Percentiles rank a stretch among this genome's conserved stretches.
phyloP scores from a whole-genome alignment of 768 basidiomycete species.

The Termitomyces sp. region DNA sequence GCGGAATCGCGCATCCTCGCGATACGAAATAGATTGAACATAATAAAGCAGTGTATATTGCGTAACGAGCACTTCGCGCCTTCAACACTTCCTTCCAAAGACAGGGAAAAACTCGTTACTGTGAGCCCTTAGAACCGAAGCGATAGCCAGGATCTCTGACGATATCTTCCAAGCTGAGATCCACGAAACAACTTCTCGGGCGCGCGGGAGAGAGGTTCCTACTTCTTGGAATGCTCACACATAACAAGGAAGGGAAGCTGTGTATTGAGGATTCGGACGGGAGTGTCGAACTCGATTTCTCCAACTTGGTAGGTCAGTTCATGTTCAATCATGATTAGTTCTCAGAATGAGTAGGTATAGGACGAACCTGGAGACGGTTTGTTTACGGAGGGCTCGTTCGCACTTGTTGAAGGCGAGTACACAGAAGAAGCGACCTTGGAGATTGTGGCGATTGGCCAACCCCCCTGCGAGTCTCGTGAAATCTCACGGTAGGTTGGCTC shows the following conservation, averaged over 20 bases:
- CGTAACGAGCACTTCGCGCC: conserved; percentile 98
- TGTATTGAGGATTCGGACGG: conserved; percentile 95
- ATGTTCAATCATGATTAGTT: conserved; percentile 8
- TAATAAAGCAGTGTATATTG: conserved; percentile 90
- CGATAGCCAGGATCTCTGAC: neutral
- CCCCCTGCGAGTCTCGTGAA: conserved; percentile 88
- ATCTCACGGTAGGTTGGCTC: conserved; percentile 58
- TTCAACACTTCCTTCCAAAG: conserved; percentile 85
- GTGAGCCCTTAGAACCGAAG: conserved; percentile 33
- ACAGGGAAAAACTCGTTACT: conserved; percentile 84
- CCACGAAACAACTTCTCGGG: conserved; percentile 93
- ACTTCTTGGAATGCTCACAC: conserved; percentile 87
- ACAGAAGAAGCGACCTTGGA: conserved; percentile 85
- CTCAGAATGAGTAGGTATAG: conserved; percentile 26
- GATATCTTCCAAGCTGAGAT: conserved; percentile 61
- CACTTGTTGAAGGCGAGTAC: conserved; percentile 94
- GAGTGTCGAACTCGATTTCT: conserved; percentile 81
- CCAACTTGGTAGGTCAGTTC: conserved; percentile 59
- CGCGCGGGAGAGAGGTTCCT: conserved; percentile 87
- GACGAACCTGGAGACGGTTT: conserved; percentile 92
- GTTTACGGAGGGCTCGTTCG: conserved; percentile 95
- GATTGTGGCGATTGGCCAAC: conserved; percentile 94
- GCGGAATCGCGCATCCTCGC: conserved; percentile 78
- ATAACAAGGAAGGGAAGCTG: conserved; percentile 85
- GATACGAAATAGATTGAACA: conserved; percentile 78